These are phyloP conservation scores for Halophytophthora polymorphica DNA, from an alignment of 352 stramenopile genomes.

Conservation along the genomic window DNA sequence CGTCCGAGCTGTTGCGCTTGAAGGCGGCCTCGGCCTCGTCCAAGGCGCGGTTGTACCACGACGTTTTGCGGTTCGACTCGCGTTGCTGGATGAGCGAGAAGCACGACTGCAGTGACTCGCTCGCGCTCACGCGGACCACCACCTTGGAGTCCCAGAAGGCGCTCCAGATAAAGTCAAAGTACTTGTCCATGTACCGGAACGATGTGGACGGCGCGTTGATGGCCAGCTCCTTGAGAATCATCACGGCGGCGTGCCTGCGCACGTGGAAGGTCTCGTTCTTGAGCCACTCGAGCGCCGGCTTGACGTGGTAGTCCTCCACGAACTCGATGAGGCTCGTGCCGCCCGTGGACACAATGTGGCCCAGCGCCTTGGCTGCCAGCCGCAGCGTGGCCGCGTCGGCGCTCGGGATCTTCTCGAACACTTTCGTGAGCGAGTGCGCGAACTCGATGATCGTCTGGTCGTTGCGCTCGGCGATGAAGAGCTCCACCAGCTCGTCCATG, in stretches of 20 bases:
- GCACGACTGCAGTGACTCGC: constrained; percentile 80
- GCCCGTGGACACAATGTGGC: constrained; percentile 86
- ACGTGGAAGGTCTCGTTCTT: constrained; percentile 90
- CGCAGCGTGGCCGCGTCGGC: constrained; percentile 71
- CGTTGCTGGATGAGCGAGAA: constrained; percentile 87
- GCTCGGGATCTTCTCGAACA: constrained; percentile 85
- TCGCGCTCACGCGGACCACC: constrained; percentile 74
- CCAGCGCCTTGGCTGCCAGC: constrained; percentile 71
- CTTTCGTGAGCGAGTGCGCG: constrained; percentile 80
- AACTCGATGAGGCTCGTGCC: constrained; percentile 87
- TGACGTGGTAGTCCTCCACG: constrained; percentile 87
- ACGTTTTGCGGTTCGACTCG: constrained; percentile 83
- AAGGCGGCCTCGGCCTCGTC: constrained; percentile 77
- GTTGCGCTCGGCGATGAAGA: constrained; percentile 87
- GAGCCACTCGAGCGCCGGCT: constrained; percentile 84
- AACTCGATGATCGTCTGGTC: constrained; percentile 90
- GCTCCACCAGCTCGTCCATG: constrained; percentile 88
- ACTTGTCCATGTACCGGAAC: constrained; percentile 87
- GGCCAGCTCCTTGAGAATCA: constrained; percentile 85
- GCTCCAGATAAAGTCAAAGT: constrained; percentile 90
- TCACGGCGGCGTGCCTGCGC: constrained; percentile 76
- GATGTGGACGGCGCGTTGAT: constrained; percentile 84
- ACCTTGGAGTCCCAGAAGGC: constrained; percentile 84
- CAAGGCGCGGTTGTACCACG: constrained; percentile 75
- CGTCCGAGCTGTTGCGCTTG: constrained; percentile 70